These are phyloP conservation scores for Carex cristatella DNA, from an alignment of 176 grass and related monocot species.

Conservation along the genomic window DNA sequence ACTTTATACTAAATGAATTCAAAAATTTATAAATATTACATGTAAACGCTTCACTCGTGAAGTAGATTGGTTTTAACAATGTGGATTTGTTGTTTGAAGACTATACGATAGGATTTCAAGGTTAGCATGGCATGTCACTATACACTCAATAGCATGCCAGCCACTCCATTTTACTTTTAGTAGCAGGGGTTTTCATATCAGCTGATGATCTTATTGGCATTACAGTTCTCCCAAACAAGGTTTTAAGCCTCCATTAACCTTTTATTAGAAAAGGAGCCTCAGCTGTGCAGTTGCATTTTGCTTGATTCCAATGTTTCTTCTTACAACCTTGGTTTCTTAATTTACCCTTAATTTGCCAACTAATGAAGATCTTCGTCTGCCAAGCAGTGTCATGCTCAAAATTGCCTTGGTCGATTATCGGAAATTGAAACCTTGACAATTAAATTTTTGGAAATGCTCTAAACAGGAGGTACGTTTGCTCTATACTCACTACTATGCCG, in stretches of 20 bases:
- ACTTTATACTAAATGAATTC: too few species aligned
- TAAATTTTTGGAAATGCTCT: slow-evolving; percentile 3
- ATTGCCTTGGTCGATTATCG: not conserved
- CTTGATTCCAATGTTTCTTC: not conserved
- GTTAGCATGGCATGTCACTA: too few species aligned
- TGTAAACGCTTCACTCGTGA: too few species aligned
- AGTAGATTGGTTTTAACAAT: too few species aligned
- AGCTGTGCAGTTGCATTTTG: not conserved
- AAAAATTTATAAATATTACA: too few species aligned
- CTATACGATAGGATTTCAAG: too few species aligned
- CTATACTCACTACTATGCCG: slow-evolving; percentile 92
- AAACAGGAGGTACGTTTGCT: slow-evolving; percentile 90
- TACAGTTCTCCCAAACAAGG: not conserved
- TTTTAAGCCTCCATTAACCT: not conserved
- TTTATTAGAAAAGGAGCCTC: not conserved
- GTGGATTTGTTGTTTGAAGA: too few species aligned
- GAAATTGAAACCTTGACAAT: not conserved
- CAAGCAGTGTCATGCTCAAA: not conserved
- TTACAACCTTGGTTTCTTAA: not conserved
- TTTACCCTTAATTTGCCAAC: not conserved
- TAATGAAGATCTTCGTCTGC: not conserved
- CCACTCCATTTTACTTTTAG: not conserved
- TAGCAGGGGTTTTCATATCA: not conserved
- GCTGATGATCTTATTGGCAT: not conserved
- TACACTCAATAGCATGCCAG: too few species aligned